Conservation (phyloP, 805 yeast species). For the Candida adriatica region DNA sequence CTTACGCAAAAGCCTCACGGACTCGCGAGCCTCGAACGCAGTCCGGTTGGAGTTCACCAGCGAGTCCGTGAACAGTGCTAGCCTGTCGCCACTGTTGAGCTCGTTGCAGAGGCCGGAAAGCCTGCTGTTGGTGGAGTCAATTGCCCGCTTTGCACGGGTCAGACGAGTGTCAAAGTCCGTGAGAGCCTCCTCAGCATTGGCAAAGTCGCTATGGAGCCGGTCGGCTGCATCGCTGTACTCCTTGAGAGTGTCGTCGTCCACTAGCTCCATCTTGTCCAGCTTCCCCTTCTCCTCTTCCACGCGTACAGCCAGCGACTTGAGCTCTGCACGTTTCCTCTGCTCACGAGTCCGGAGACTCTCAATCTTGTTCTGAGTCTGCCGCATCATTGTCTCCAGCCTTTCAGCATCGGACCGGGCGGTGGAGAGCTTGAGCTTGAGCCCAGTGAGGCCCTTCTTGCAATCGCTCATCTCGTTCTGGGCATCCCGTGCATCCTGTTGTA, state of each 20-base stretch:
- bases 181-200: conserved; percentile 31
- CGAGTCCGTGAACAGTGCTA: conserved; percentile 36
- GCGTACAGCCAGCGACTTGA: conserved; percentile 25
- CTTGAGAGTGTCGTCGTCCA: conserved; percentile 4
- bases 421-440: conserved; percentile 1
- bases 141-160: conserved; percentile 23
- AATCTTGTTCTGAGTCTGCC: neutral
- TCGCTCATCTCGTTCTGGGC: conserved; percentile 23
- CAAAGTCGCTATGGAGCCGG: conserved; percentile 24
- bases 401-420: conserved; percentile 20
- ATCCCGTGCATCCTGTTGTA: conserved; percentile 23
- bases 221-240: conserved; percentile 13
- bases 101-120: neutral
- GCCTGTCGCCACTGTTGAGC: conserved; percentile 42
- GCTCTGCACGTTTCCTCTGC: conserved; percentile 27
- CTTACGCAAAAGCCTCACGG: conserved; percentile 37
- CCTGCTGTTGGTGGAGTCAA: neutral
- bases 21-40: conserved; percentile 25
- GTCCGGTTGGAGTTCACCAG: conserved; percentile 2
- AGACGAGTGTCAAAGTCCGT: conserved; percentile 36
- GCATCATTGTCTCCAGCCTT: conserved; percentile 7
- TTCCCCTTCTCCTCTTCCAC: conserved; percentile 24
- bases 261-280: conserved; percentile 4
- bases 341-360: conserved; percentile 2
- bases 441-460: conserved; percentile 17